Evolutionary conservation across 2,329 filamentous ascomycete species (phyloP), one percentile per base, ranked within the genome.

Genomic region (Helotiales sp.): DNA sequence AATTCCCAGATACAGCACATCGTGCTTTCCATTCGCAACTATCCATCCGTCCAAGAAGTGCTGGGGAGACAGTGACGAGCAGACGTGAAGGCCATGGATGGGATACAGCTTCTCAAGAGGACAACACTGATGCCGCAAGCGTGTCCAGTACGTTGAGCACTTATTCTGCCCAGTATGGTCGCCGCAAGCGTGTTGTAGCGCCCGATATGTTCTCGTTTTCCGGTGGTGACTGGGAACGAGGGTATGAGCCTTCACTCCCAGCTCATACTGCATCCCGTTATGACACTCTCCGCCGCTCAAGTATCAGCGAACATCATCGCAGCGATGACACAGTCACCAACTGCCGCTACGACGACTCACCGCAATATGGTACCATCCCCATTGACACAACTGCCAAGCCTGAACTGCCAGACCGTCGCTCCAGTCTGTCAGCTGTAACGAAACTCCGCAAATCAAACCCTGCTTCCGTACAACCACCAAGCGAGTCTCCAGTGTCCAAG

Each of bases 81-180:
- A 68, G 73, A 61, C 73, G 75, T 22, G 75, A 77, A 26, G 76
- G 76, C n/a, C 74, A 78, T 71, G 77, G 75, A 7, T 78, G 76
- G 76, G 76, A 78, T 64, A 77, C 76, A 0, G 72, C 75, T 10
- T 75, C 73, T 1, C 73, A 75, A 62, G 73, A 71, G 15, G 75
- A 75, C 7, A 59, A 69, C 17, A 76, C 73, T 1, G 75, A 78
- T 62, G 68, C 69, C 13, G 72, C 61, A 20, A 76, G 73, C 52
- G 64, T 73, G 3, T 71, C 67, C 1, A 73, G 69, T 49, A 66
- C 63, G 10, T 64, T 69, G 4, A 74, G 70, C 52, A 71, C 71
- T 11, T 71, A 71, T 43, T 68, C 71, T 24, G 66, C 66, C 40
- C 59, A 64, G n/a, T 66, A 61, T 28, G 54, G 45, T n/a, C 62